Evolutionary conservation across 106 monocot genomes (phyloP), one percentile per base, ranked within the genome.

Genomic region (Acorus calamus): DNA sequence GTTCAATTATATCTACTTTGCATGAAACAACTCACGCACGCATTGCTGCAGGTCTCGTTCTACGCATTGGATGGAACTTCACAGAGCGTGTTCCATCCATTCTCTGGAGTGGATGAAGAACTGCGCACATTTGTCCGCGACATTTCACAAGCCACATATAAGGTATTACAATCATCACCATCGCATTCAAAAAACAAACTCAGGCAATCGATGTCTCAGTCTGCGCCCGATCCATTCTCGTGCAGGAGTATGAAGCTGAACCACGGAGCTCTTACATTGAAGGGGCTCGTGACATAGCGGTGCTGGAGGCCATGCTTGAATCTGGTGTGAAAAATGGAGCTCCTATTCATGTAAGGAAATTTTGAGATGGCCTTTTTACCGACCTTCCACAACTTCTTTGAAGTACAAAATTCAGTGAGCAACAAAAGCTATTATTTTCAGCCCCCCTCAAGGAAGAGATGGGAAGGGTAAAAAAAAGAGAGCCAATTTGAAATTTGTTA

Each of bases 231-330:
- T 28, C 28, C 28, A 28, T 28, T 28, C 28, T 28, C 28, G 28
- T 28, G 28, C 28, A 28, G 28, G 28, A 28, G 1, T 28, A 69
- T 49, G 61, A 84, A 71, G 69, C 89, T 57, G 94, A 94, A 28
- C 75, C 73, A 0, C 84, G 89, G 6, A 86, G 84, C 58, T 84
- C 78, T 3, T 94, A 84, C 50, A 11, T 83, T 46, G 86, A 94
- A 76, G 89, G 82, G 41, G 94, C 84, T 8, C 62, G 86, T 65
- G 94, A 94, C 71, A 73, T 94, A 55, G 86, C 89, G 11, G 94
- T 94, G 68, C 49, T 94, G 64, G 89, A 94, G 78, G 94, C 94
- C 8, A 90, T 94, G 89, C 82, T 94, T 44, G 84, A 90, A 66
- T 94, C 94, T 10, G 84, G 94, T 64, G 49, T 50, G 5, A 86